Base-by-base conservation (phyloP, 768 basidiomycete genomes). In the Coprinopsis strossmayeri region DNA sequence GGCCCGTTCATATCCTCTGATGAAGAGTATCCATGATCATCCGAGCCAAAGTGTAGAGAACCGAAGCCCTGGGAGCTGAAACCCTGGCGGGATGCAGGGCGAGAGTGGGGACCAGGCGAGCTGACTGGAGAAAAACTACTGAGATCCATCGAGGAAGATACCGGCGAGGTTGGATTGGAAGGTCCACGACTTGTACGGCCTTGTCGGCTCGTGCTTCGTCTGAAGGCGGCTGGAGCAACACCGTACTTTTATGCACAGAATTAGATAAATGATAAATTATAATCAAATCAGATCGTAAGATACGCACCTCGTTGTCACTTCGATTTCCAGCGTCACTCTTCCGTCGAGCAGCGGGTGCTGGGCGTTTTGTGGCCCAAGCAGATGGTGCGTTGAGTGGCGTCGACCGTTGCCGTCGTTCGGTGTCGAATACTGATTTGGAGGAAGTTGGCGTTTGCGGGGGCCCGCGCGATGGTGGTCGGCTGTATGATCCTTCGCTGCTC, bases 251-350 rank as follows among this genome's bases (percentile, higher is more conserved):
- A n/a, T n/a, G n/a, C n/a, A 53, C 48, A 50, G 34, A 18, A 18
- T n/a, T 21, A 21, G 47, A 34, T 27, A 40, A 18, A 3, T 20
- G 45, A 45, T 47, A 7, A 45, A 24, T 42, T 47, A 46, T 41
- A 40, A 26, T 23, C 42, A 46, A 5, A 40, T 50, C 7, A 45
- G 48, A 28, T 46, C 37, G 10, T 21, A 24, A 53, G 27, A 46
- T 32, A 55, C 76, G 44, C 35, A 87, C 88, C 72, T 91, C 89
- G 2, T 82, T 81, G 55, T 91, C 89, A 57, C 88, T 90, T 24
- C 73, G 68, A 51, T 73, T 76, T n/a, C 84, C 83, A 9, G 84
- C 86, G 55, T 87, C 78, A 52, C 88, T 90, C 66, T 76, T 86
- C 46, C 87, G 70, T 46, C 89, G 72, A 39, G 73, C 66, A 4